phyloP scores from a whole-genome alignment of 208 protist species.

The Leishmania tarentolae region DNA sequence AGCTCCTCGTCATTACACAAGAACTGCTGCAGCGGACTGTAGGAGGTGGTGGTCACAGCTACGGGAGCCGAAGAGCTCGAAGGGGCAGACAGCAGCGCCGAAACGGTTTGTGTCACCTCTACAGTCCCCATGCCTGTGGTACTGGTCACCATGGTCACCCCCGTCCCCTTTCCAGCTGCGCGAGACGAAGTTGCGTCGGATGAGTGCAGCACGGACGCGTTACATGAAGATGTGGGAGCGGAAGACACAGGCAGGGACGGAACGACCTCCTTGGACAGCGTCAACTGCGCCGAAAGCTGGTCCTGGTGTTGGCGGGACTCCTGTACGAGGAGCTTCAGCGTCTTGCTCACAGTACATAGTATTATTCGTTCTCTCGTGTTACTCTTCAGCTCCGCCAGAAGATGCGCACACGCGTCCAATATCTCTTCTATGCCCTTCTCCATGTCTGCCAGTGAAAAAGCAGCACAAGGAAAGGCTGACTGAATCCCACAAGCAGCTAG shows the following conservation, averaged over 20 bases:
- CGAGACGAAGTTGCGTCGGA: background rate
- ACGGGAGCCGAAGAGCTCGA: background rate
- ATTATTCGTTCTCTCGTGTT: constrained; percentile 42
- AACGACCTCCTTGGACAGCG: background rate
- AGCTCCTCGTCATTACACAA: constrained; percentile 38
- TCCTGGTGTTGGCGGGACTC: constrained; percentile 14
- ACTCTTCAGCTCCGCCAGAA: constrained; percentile 54
- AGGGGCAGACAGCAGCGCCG: background rate
- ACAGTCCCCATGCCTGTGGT: background rate
- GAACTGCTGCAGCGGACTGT: constrained; percentile 24
- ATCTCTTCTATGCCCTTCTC: constrained; percentile 46
- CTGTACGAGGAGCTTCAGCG: constrained; percentile 32
- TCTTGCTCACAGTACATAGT: constrained; percentile 33
- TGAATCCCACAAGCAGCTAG: background rate
- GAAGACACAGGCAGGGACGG: background rate
- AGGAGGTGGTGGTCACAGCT: background rate
- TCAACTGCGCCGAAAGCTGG: constrained; percentile 3
- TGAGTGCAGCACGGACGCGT: background rate
- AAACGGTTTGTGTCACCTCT: background rate
- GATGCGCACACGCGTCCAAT: constrained; percentile 35
- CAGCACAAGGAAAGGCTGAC: background rate
- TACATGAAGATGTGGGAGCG: background rate
- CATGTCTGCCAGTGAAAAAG: constrained; percentile 15
- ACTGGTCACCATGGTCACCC: background rate
- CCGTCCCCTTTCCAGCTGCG: background rate